Conservation (phyloP, 2,329 filamentous ascomycete species). For the Tolypocladium cylindrosporum region DNA sequence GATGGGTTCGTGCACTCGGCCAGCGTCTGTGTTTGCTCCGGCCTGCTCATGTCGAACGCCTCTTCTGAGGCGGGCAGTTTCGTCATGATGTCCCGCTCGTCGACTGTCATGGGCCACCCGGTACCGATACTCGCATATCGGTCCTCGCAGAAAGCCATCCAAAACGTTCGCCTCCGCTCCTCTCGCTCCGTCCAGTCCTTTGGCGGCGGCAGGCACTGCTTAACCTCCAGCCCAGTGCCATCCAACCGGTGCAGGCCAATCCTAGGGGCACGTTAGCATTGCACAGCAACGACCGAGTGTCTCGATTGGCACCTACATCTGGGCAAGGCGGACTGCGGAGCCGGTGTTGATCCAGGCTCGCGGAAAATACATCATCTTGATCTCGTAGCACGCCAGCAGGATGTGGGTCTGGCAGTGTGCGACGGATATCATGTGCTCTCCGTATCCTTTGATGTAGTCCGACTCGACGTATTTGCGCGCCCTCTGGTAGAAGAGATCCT, state of each 20-base stretch:
- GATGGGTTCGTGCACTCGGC: slow-evolving; percentile 58
- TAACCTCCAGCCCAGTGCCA: slow-evolving; percentile 74
- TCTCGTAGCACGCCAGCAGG: slow-evolving; percentile 76
- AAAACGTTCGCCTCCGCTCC: slow-evolving; percentile 85
- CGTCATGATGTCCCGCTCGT: slow-evolving; percentile 84
- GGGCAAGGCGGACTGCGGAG: slow-evolving; percentile 64
- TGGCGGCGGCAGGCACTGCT: slow-evolving; percentile 77
- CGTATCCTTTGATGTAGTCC: slow-evolving; percentile 87
- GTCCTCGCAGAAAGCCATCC: slow-evolving; percentile 86
- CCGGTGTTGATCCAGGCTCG: slow-evolving; percentile 91
- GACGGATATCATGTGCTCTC: slow-evolving; percentile 78
- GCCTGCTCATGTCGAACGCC: slow-evolving; percentile 69
- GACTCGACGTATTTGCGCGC: slow-evolving; percentile 82
- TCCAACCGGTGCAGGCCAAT: slow-evolving; percentile 85
- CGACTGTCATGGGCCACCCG: slow-evolving; percentile 91
- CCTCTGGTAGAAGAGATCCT: slow-evolving; percentile 82
- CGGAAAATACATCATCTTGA: slow-evolving; percentile 96
- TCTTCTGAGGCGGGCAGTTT: slow-evolving; percentile 78
- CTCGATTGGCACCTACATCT: slow-evolving; percentile 52
- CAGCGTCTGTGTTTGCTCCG: slow-evolving; percentile 62
- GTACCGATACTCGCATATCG: slow-evolving; percentile 93
- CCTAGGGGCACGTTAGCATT: slow-evolving; percentile 43
- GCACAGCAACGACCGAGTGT: neutral
- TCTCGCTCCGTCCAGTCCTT: slow-evolving; percentile 92
- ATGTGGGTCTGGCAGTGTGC: slow-evolving; percentile 80